phyloP scores from a whole-genome alignment of 75 land plant genomes.

The Sequoiadendron giganteum region DNA sequence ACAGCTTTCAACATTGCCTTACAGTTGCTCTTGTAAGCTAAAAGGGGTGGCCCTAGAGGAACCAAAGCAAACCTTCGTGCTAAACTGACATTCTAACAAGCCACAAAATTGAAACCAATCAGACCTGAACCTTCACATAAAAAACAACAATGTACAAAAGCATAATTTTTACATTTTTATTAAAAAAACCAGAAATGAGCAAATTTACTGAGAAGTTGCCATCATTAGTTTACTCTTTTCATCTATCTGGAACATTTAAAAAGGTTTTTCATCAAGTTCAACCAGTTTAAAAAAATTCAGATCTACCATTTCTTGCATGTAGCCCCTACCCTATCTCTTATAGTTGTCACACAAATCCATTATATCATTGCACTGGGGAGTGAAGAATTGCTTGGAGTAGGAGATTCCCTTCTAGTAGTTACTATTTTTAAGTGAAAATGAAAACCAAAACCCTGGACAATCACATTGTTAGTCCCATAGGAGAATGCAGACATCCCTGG shows the following conservation, averaged over 20 bases:
- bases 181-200: background rate
- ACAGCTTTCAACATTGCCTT: slow-evolving; percentile 93
- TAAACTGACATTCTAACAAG: slow-evolving; percentile 77
- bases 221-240: background rate
- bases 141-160: background rate
- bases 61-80: slow-evolving; percentile 95
- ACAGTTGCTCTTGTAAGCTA: slow-evolving; percentile 94
- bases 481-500: too few species aligned
- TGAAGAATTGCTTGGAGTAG: background rate
- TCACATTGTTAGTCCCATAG: too few species aligned
- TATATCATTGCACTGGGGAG: background rate
- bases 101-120: background rate
- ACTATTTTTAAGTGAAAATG: too few species aligned
- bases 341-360: background rate
- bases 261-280: background rate
- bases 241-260: background rate
- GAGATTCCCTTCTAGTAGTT: background rate
- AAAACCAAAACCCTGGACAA: too few species aligned
- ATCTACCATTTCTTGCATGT: background rate
- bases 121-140: background rate
- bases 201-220: background rate
- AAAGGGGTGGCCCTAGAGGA: slow-evolving; percentile 92
- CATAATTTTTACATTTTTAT: background rate
- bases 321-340: background rate
- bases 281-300: too few species aligned